Evolutionary conservation across 345 rosid genomes (phyloP).

Genomic region (Odontarrhena argentea): DNA sequence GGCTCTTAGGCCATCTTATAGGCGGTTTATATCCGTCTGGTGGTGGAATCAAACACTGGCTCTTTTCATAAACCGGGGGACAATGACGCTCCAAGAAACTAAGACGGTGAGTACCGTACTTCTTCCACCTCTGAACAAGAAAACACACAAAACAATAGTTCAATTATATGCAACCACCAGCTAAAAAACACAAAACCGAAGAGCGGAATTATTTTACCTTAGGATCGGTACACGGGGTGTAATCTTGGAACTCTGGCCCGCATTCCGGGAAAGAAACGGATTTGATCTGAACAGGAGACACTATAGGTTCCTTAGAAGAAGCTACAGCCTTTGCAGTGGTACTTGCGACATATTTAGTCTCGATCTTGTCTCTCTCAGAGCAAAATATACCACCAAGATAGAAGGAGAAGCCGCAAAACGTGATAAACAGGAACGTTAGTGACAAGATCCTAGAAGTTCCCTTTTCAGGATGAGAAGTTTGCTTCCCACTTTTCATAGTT

Average conservation of each 20-base stretch:
- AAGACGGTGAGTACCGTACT: constrained; percentile 79
- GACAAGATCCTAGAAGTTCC: constrained; percentile 53
- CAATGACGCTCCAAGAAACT: constrained; percentile 97
- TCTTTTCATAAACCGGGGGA: constrained; percentile 79
- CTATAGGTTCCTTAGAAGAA: constrained; percentile 48
- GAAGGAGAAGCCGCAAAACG: constrained; percentile 83
- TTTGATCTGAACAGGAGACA: constrained; percentile 64
- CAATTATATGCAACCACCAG: background rate
- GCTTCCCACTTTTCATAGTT: constrained; percentile 79
- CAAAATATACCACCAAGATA: constrained; percentile 87
- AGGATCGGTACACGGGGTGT: constrained; percentile 98
- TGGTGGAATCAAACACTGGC: constrained; percentile 88
- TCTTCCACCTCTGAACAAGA: constrained; percentile 78
- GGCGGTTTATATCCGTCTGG: constrained; percentile 96
- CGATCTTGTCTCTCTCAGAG: constrained; percentile 54
- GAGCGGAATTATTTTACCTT: constrained; percentile 47
- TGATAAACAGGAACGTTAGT: constrained; percentile 48
- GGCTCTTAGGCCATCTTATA: constrained; percentile 92
- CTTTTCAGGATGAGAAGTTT: constrained; percentile 53
- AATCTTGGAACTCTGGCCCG: constrained; percentile 75
- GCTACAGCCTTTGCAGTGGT: constrained; percentile 45
- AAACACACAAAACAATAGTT: constrained; percentile 14
- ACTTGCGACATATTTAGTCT: constrained; percentile 44
- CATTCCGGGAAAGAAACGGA: constrained; percentile 71
- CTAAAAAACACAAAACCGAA: background rate